Conservation (phyloP, 2,329 filamentous ascomycete species). For the Ilyonectria mors-panacis region DNA sequence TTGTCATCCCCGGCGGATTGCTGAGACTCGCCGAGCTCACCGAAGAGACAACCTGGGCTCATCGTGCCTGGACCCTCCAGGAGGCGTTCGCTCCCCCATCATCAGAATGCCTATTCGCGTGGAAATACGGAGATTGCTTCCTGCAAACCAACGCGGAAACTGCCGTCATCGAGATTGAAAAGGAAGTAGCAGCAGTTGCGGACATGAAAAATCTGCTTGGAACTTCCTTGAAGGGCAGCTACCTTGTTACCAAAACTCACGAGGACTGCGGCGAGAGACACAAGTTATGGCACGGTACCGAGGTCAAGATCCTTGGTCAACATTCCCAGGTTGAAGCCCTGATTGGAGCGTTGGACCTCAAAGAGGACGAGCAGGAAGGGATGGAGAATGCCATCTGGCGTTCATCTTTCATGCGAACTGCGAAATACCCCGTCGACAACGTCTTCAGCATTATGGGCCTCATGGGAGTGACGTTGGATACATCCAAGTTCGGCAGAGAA, state of each 20-base stretch:
- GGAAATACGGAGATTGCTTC: background rate
- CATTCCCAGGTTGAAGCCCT: background rate
- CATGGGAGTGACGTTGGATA: slow-evolving; percentile 29
- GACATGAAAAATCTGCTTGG: slow-evolving; percentile 6
- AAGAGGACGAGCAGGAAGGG: background rate
- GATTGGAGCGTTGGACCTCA: slow-evolving; percentile 18
- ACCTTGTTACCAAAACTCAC: too few species aligned
- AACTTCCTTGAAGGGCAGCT: slow-evolving; percentile 1
- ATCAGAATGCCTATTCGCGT: background rate
- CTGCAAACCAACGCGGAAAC: background rate
- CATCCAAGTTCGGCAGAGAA: background rate
- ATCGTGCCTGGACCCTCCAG: slow-evolving; percentile 13
- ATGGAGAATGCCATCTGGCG: slow-evolving; percentile 22
- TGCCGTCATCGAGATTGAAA: background rate
- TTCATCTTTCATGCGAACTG: slow-evolving; percentile 17
- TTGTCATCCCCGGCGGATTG: slow-evolving; percentile 4
- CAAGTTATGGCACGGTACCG: background rate
- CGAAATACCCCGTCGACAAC: slow-evolving; percentile 30
- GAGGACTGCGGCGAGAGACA: background rate
- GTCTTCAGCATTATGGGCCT: slow-evolving; percentile 38
- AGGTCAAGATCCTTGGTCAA: background rate
- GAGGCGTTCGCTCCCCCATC: slow-evolving; percentile 1
- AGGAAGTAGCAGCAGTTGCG: background rate
- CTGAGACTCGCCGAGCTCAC: background rate
- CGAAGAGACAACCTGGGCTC: slow-evolving; percentile 1